Conservation (phyloP, 1,139 yeast genomes). For the Yamadazyma triangularis region DNA sequence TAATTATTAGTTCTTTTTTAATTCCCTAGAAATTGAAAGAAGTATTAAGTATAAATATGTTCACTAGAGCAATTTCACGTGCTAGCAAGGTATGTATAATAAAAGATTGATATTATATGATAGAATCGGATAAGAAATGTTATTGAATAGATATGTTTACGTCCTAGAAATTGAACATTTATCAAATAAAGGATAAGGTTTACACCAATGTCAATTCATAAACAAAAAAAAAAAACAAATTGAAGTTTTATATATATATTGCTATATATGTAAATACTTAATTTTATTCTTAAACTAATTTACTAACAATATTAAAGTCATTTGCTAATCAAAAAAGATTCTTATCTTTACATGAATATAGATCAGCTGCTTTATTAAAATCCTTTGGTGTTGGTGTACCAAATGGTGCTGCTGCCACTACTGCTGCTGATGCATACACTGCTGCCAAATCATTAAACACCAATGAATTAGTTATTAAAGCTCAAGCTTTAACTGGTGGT, state of each 20-base stretch:
- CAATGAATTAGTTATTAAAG: constrained; percentile 88
- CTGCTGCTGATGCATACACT: constrained; percentile 82
- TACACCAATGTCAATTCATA: too few species aligned
- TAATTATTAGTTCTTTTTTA: constrained; percentile 1
- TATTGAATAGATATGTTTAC: too few species aligned
- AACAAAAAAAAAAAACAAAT: too few species aligned
- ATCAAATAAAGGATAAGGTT: too few species aligned
- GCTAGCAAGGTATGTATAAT: constrained; percentile 44
- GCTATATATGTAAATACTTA: too few species aligned
- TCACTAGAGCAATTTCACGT: constrained; percentile 30
- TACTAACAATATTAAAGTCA: constrained; percentile 3
- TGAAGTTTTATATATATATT: too few species aligned
- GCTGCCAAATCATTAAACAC: constrained; percentile 65
- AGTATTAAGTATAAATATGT: constrained; percentile 7
- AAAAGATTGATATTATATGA: too few species aligned
- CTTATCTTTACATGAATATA: constrained; percentile 91
- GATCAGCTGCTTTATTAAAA: constrained; percentile 85
- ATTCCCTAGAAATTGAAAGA: constrained; percentile 4
- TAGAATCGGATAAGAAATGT: too few species aligned
- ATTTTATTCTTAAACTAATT: too few species aligned
- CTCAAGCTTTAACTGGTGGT: constrained; percentile 99
- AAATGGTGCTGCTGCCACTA: constrained; percentile 83
- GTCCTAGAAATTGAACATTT: too few species aligned
- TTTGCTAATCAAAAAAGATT: constrained; percentile 47
- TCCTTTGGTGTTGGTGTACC: constrained; percentile 89